Percentiles rank a stretch among this genome's conserved stretches.
Evolutionary conservation across 176 grass and related monocot genomes (phyloP).

Genomic region (Musa beccarii): DNA sequence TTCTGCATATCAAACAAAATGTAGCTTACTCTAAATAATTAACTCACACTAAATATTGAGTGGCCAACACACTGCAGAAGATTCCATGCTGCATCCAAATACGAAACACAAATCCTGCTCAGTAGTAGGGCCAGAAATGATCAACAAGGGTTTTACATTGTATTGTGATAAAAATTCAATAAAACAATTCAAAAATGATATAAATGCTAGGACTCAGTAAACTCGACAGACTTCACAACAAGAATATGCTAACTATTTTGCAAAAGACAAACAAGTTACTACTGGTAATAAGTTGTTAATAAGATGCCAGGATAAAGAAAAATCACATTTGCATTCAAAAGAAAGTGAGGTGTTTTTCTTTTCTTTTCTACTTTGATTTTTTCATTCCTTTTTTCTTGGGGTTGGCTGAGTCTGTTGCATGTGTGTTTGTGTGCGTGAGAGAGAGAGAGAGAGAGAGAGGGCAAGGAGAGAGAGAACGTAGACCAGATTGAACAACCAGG

Average conservation of each 20-base stretch:
- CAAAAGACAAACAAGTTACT: background rate
- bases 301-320: background rate
- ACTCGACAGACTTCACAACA: background rate
- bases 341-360: background rate
- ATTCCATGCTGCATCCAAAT: slow-evolving; percentile 77
- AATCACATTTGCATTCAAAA: too few species aligned
- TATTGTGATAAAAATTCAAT: too few species aligned
- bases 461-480: too few species aligned
- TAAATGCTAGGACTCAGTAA: background rate
- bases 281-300: background rate
- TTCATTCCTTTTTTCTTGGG: too few species aligned
- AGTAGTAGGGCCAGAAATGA: slow-evolving; percentile 16
- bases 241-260: background rate
- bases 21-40: slow-evolving; percentile 10
- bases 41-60: slow-evolving; percentile 47
- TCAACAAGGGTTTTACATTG: background rate
- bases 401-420: too few species aligned
- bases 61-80: slow-evolving; percentile 56
- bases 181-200: too few species aligned
- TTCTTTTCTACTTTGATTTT: background rate
- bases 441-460: too few species aligned
- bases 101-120: slow-evolving; percentile 51
- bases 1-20: slow-evolving; percentile 22
- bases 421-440: too few species aligned
- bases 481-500: too few species aligned